Base-by-base conservation (phyloP, 257 asterid genomes). In the Solanum ossicruentum region DNA sequence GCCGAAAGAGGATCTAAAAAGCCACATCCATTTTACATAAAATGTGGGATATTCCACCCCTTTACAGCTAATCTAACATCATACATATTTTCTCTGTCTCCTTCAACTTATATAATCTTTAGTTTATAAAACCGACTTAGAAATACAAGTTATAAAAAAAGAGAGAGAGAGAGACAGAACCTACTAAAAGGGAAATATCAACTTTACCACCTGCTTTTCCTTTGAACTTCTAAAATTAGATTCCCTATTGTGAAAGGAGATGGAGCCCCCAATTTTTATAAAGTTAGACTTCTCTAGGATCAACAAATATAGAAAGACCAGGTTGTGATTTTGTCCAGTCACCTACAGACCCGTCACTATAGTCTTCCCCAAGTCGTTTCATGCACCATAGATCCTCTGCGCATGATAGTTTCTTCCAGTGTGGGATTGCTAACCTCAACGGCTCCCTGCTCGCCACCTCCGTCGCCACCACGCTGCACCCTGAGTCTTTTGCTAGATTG, bases 281-380 rank as follows among this genome's bases (percentile, higher is more conserved):
- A 51, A 78, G 65, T 83, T 87, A 92, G 87, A 94, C 87, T 89
- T 94, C 99, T 83, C 98, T 93, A 11, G 98, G 99, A 92, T 95
- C 99, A 85, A 95, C 98, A 91, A 95, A 95, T 91, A 94, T 91
- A 54, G 98, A 94, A 63, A 67, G 63, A 67, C 93, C 96, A 85
- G 97, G 93, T 55, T 88, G 93, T 56, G 97, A 93, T 86, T 94
- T 94, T 0, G 97, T 94, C 99, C 99, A 95, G 90, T 95, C 99
- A 86, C 97, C 99, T 12, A 91, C 91, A 10, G 90, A 84, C 47
- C 92, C 95, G 89, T 95, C 99, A 82, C 96, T 92, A 84, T 89
- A 92, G 85, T 90, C 94, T 55, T 92, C 97, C 88, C 94, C 94
- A 17, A 94, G 61, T 70, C 95, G 91, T 88, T 94, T 94, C 10